Percentiles rank a stretch among this genome's conserved stretches.
Conservation (phyloP, 139 green algal genomes). For the Micractinium sp. region DNA sequence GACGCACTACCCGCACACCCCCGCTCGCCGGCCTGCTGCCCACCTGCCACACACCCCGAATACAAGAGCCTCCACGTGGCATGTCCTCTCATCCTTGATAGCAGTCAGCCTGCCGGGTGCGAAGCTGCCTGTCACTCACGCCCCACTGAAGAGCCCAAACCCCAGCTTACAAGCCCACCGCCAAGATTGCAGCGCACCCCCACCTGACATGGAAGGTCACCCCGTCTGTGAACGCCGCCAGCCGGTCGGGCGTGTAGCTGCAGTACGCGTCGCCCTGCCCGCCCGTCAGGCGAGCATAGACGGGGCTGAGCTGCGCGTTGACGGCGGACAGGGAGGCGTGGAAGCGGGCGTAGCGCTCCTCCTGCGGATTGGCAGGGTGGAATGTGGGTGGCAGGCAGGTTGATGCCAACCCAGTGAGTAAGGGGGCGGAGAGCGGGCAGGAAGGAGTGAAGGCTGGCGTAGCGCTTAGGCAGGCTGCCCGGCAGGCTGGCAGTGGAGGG, state of each 20-base stretch:
- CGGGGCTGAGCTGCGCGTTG: slow-evolving; percentile 30
- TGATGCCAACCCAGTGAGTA: not conserved
- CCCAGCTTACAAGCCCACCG: not conserved
- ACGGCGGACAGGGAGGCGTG: slow-evolving; percentile 28
- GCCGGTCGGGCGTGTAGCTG: slow-evolving; percentile 59
- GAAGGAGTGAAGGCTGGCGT: not conserved
- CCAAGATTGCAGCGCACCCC: not conserved
- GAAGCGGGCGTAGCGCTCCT: slow-evolving; percentile 55
- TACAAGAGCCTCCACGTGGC: too few relatives aligned
- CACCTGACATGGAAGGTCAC: slow-evolving; percentile 69
- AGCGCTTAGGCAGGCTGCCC: not conserved
- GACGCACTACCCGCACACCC: too few relatives aligned
- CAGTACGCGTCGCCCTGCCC: slow-evolving; percentile 58
- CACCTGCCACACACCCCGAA: too few relatives aligned
- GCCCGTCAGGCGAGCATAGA: slow-evolving; percentile 55
- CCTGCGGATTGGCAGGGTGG: slow-evolving; percentile 31
- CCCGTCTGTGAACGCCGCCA: slow-evolving; percentile 68
- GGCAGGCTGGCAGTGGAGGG: not conserved
- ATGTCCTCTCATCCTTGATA: too few relatives aligned
- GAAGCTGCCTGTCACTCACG: too few relatives aligned
- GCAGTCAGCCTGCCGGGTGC: too few relatives aligned
- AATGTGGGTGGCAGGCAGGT: not conserved
- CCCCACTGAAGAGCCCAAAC: too few relatives aligned
- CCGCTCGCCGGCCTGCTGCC: too few relatives aligned
- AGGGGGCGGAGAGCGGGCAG: not conserved